Percentiles rank a stretch among this genome's conserved stretches.
Evolutionary conservation across 2,329 filamentous ascomycete genomes (phyloP).

Genomic region (Zalaria sp.): DNA sequence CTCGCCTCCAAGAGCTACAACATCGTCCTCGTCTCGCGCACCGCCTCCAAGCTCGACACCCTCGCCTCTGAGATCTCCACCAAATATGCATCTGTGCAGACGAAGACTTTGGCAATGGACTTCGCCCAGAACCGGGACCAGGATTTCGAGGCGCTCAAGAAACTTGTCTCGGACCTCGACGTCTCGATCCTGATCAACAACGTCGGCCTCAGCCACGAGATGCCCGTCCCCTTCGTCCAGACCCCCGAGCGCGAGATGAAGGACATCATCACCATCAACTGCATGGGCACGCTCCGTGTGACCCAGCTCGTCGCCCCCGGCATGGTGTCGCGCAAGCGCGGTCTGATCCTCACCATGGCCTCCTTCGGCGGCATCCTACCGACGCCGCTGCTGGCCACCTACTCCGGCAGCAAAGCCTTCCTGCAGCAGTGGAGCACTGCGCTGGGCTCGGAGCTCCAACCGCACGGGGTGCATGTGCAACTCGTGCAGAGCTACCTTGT

Average conservation of each 20-base stretch:
- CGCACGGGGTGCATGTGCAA: constrained; percentile 75
- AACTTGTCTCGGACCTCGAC: constrained; percentile 58
- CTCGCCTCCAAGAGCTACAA: constrained; percentile 89
- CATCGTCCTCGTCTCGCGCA: constrained; percentile 85
- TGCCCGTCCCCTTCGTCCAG: constrained; percentile 76
- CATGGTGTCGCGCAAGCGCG: constrained; percentile 71
- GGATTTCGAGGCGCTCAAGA: constrained; percentile 64
- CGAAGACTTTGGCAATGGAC: constrained; percentile 80
- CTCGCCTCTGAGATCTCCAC: constrained; percentile 62
- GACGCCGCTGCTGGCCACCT: constrained; percentile 84
- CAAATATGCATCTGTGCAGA: constrained; percentile 54
- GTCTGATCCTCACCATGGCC: constrained; percentile 91
- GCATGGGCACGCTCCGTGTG: constrained; percentile 73
- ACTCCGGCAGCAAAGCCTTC: constrained; percentile 96
- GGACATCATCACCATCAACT: constrained; percentile 92
- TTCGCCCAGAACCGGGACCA: constrained; percentile 65
- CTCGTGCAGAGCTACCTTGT: constrained; percentile 86
- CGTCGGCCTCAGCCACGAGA: constrained; percentile 85
- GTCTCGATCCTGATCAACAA: constrained; percentile 90
- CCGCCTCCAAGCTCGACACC: constrained; percentile 73
- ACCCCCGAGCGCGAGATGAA: constrained; percentile 69
- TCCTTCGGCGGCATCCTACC: constrained; percentile 89
- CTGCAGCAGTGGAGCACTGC: constrained; percentile 90
- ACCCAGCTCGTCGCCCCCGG: constrained; percentile 75
- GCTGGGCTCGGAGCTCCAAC: constrained; percentile 67